Evolutionary conservation across 2,329 filamentous ascomycete genomes (phyloP).

Genomic region (Magnaporthiopsis poae): DNA sequence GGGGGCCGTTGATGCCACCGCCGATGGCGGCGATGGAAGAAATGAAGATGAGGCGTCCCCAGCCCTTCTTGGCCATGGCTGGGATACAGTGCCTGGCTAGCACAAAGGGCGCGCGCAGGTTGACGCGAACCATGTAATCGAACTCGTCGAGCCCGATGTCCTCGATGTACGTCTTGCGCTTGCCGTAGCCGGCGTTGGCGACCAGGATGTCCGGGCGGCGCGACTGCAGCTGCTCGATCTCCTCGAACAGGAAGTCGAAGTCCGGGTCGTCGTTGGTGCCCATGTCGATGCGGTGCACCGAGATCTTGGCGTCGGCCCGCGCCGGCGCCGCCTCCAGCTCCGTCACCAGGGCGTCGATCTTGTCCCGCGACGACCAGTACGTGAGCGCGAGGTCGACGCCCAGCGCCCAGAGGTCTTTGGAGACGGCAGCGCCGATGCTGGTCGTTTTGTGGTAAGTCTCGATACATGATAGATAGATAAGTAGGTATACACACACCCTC

Average conservation of each 20-base stretch:
- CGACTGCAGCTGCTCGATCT: slow-evolving; percentile 41
- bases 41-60: slow-evolving; percentile 43
- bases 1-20: slow-evolving; percentile 54
- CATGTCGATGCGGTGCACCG: slow-evolving; percentile 48
- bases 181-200: slow-evolving; percentile 57
- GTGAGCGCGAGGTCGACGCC: slow-evolving; percentile 26
- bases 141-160: slow-evolving; percentile 57
- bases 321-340: slow-evolving; percentile 16
- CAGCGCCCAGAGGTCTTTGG: slow-evolving; percentile 23
- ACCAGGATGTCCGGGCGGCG: slow-evolving; percentile 50
- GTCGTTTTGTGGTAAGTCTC: neutral
- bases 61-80: slow-evolving; percentile 48
- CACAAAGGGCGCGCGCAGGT: slow-evolving; percentile 52
- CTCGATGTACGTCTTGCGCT: slow-evolving; percentile 43
- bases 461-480: neutral
- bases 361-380: slow-evolving; percentile 20
- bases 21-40: slow-evolving; percentile 54
- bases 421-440: slow-evolving; percentile 23
- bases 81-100: slow-evolving; percentile 50
- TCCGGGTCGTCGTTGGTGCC: slow-evolving; percentile 32
- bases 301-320: slow-evolving; percentile 27
- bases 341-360: slow-evolving; percentile 19
- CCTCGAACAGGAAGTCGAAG: slow-evolving; percentile 40
- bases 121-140: slow-evolving; percentile 52
- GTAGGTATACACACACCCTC: slow-evolving; percentile 1